A percentile compares a stretch with the other conserved stretches of the same genome.
These are phyloP conservation scores for Alternaria sp. DNA, from an alignment of 2,329 filamentous ascomycete species.

Conservation along the genomic window DNA sequence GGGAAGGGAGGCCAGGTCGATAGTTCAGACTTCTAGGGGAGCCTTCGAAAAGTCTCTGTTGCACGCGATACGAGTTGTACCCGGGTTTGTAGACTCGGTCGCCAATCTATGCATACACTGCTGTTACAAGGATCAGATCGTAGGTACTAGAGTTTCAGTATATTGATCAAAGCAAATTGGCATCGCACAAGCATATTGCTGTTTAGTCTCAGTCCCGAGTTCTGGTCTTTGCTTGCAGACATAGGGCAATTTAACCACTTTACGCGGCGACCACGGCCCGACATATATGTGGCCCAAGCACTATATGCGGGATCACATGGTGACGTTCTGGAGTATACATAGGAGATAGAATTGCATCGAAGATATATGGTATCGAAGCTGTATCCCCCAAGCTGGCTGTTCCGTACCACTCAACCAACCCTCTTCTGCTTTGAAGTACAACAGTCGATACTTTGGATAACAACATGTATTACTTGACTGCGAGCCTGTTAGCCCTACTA, in stretches of 20 bases:
- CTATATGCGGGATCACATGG: slow-evolving; percentile 34
- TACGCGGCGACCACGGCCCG: slow-evolving; percentile 44
- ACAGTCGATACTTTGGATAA: not conserved
- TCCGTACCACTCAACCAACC: not conserved
- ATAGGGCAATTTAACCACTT: slow-evolving; percentile 30
- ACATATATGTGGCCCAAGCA: slow-evolving; percentile 28
- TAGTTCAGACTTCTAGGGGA: not conserved
- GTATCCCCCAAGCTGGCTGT: not conserved
- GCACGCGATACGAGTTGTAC: slow-evolving; percentile 1
- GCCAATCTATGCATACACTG: slow-evolving; percentile 6
- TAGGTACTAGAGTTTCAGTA: slow-evolving; percentile 8
- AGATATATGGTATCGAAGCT: slow-evolving; percentile 8
- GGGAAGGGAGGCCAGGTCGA: not conserved
- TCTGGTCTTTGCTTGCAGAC: slow-evolving; percentile 17
- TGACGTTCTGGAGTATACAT: slow-evolving; percentile 15
- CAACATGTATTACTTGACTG: slow-evolving; percentile 36
- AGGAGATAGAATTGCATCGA: slow-evolving; percentile 11
- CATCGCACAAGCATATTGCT: slow-evolving; percentile 22
- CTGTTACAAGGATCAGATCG: not conserved
- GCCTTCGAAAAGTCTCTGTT: not conserved
- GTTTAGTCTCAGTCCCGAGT: slow-evolving; percentile 13
- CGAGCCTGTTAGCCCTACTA: slow-evolving; percentile 35
- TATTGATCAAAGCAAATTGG: slow-evolving; percentile 21
- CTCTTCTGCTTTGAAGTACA: not conserved
- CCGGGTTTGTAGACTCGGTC: slow-evolving; percentile 11